Percentiles rank a stretch among this genome's conserved stretches.
These are phyloP conservation scores for Wallacemonas rigidus DNA, from an alignment of 208 protist species.

Conservation along the genomic window DNA sequence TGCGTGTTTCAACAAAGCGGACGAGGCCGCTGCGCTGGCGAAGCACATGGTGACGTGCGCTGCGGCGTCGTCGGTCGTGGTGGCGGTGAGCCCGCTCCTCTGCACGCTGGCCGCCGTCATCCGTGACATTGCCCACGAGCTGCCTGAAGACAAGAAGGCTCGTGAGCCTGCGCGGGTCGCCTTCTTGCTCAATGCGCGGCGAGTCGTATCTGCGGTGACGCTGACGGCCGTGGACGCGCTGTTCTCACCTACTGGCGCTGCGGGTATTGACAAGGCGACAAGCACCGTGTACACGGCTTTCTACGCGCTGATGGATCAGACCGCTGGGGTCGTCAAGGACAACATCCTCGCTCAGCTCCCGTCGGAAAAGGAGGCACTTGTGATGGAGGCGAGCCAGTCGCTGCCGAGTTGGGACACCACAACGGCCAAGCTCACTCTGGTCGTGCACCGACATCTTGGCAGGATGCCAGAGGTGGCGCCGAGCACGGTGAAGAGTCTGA, in stretches of 20 bases:
- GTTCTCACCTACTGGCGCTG: constrained; percentile 37
- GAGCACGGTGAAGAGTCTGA: constrained; percentile 59
- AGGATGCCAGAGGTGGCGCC: constrained; percentile 57
- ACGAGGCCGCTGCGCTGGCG: constrained; percentile 22
- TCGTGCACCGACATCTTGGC: constrained; percentile 75
- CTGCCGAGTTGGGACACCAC: constrained; percentile 55
- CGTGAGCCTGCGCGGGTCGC: neutral
- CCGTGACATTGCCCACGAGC: constrained; percentile 37
- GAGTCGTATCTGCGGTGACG: constrained; percentile 56
- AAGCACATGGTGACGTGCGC: constrained; percentile 16
- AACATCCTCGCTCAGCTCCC: constrained; percentile 68
- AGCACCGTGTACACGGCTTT: constrained; percentile 58
- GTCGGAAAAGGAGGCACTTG: constrained; percentile 33
- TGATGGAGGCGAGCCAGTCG: constrained; percentile 62
- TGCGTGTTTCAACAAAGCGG: constrained; percentile 16
- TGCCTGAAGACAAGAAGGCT: constrained; percentile 6
- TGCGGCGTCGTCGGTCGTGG: neutral
- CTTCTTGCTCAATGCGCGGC: constrained; percentile 47
- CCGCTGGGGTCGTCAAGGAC: constrained; percentile 57
- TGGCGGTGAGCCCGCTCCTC: constrained; percentile 39
- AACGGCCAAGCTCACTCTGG: constrained; percentile 65
- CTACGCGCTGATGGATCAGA: constrained; percentile 70
- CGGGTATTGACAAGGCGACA: constrained; percentile 33
- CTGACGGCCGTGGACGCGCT: constrained; percentile 43
- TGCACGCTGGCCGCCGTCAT: constrained; percentile 64